Base-by-base conservation (phyloP, 1,139 yeast species). In the Sugiyamaella xylanicola region DNA sequence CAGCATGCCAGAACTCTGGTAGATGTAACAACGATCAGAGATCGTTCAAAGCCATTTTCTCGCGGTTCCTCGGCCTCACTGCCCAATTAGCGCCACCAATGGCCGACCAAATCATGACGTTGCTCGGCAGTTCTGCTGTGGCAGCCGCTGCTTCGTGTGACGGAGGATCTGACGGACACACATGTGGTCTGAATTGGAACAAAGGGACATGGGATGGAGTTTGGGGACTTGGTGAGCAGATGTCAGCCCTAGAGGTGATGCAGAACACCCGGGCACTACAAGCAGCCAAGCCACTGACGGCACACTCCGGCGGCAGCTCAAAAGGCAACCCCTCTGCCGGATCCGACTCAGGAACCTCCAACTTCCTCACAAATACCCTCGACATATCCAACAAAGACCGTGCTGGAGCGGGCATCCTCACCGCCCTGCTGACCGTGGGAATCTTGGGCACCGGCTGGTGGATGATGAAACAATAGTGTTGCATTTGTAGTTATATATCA, bases 141-240 rank as follows among this genome's bases (percentile, higher is more conserved):
- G 97, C 85, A 11, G 97, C 96, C 0, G 95, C 96, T 1, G 74
- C 75, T 46, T 81, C 95, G 0, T 92, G 98, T 72, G 74, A 83
- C 2, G 97, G 97, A 65, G 97, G 97, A 69, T 60, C 73, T 2
- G 97, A 91, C 74, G 90, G 91, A 13, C 89, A 87, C 66, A 91
- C 97, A 0, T 92, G 98, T 76, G 97, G 97, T 42, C 70, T 83
- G 57, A 80, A 86, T 67, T 92, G 98, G 98, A 74, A 81, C 44
- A 67, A 73, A 29, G 76, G 72, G 48, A 81, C 81, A n/a, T 92
- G 91, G 87, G 98, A 92, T 71, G 86, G 84, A 2, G 69, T 65
- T 50, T 91, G 81, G 64, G 98, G 98, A n/a, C 78, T 92, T 41
- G 98, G 98, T 61, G 97, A 92, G 72, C 97, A 92, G 71, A 88